A percentile compares a stretch with the other conserved stretches of the same genome.
These are phyloP conservation scores for Teunomyces gatunensis DNA, from an alignment of 805 yeast species.

Conservation along the genomic window DNA sequence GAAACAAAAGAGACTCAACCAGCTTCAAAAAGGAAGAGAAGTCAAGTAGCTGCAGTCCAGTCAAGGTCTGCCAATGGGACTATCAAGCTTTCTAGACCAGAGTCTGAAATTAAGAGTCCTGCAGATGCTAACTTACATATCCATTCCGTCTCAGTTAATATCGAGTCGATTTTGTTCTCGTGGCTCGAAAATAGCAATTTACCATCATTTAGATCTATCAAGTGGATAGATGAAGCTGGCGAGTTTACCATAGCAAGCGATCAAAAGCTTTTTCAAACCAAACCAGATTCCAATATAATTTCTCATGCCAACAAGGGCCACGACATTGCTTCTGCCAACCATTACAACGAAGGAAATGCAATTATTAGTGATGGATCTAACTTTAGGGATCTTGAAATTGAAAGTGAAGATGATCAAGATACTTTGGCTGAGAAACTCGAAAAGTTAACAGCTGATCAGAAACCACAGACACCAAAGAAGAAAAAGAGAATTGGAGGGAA, in stretches of 20 bases:
- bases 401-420: constrained; percentile 44
- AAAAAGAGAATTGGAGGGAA: constrained; percentile 54
- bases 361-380: constrained; percentile 64
- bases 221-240: constrained; percentile 42
- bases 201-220: constrained; percentile 55
- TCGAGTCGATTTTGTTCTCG: constrained; percentile 41
- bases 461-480: constrained; percentile 20
- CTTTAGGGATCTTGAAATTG: constrained; percentile 51
- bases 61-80: constrained; percentile 52
- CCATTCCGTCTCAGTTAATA: constrained; percentile 27
- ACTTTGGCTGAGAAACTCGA: constrained; percentile 56
- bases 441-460: constrained; percentile 23
- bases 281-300: constrained; percentile 40
- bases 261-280: constrained; percentile 31
- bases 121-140: constrained; percentile 27
- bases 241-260: constrained; percentile 21
- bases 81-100: constrained; percentile 49
- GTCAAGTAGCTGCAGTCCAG: constrained; percentile 35
- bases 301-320: constrained; percentile 45
- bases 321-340: constrained; percentile 52
- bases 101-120: constrained; percentile 30
- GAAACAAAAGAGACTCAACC: constrained; percentile 13
- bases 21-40: constrained; percentile 40
- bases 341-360: constrained; percentile 60
- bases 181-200: constrained; percentile 65